phyloP scores from a whole-genome alignment of 352 stramenopile genomes.

The Phytophthora quininea region DNA sequence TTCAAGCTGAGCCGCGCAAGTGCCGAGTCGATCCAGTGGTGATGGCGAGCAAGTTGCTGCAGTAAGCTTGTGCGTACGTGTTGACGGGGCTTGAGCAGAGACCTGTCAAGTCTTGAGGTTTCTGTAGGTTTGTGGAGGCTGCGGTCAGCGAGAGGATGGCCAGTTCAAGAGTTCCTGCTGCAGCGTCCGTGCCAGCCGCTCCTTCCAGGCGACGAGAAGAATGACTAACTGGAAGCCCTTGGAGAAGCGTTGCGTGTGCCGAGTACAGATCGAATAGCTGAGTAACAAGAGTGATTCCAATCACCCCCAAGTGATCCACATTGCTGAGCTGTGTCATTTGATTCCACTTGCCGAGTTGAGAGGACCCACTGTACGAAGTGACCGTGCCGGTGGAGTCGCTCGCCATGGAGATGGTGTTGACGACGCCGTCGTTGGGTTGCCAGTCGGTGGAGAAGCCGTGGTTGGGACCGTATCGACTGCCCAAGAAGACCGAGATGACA shows the following conservation, averaged over 20 bases:
- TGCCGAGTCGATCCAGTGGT: background rate
- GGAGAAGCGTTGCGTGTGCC: slow-evolving; percentile 13
- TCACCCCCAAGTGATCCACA: no score
- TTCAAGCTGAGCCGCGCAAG: background rate
- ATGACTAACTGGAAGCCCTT: slow-evolving; percentile 10
- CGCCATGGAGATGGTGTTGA: slow-evolving; percentile 37
- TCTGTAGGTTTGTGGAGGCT: background rate
- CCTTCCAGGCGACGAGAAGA: slow-evolving; percentile 3
- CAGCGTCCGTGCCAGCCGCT: background rate
- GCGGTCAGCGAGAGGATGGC: slow-evolving; percentile 33
- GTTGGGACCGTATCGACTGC: slow-evolving; percentile 28
- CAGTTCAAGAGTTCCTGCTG: background rate
- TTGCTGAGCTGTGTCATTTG: no score
- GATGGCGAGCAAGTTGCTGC: slow-evolving; percentile 11
- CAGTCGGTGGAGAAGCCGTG: slow-evolving; percentile 25
- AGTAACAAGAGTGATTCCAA: no score
- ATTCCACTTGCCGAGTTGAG: no score
- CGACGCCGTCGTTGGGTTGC: slow-evolving; percentile 38
- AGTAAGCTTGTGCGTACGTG: slow-evolving; percentile 17
- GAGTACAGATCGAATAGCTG: no score
- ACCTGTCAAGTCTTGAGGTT: background rate
- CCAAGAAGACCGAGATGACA: slow-evolving; percentile 23
- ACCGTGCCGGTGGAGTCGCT: no score
- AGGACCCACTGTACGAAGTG: no score
- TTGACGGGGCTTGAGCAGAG: background rate